Conservation (phyloP, 306 rosid genomes). For the Mucuna pruriens region DNA sequence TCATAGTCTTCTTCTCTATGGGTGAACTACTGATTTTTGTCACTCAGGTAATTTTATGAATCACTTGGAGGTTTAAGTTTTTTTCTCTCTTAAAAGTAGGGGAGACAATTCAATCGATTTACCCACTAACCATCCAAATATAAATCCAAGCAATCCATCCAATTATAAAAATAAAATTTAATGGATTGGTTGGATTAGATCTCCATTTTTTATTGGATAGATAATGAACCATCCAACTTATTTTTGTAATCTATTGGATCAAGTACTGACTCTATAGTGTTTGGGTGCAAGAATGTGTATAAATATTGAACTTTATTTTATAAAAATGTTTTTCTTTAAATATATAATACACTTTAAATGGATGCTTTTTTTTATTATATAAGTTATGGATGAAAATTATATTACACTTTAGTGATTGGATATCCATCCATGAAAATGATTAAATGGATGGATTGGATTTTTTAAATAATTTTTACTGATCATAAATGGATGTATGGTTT, state of each 20-base stretch:
- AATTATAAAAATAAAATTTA: background rate
- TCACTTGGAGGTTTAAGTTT: constrained; percentile 5
- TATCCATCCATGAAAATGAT: background rate
- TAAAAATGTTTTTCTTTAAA: background rate
- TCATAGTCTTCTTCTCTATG: constrained; percentile 64
- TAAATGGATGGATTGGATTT: background rate
- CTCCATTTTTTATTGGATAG: background rate
- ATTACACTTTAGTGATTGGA: too few relatives aligned
- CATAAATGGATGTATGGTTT: background rate
- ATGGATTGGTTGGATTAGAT: background rate
- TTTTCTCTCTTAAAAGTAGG: constrained; percentile 9
- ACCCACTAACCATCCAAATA: background rate
- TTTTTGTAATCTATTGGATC: background rate
- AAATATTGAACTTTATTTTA: background rate
- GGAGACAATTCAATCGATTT: background rate
- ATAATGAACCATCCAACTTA: background rate
- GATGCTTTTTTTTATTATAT: too few relatives aligned
- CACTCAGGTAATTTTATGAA: constrained; percentile 68
- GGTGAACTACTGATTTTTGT: constrained; percentile 91
- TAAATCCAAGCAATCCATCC: background rate
- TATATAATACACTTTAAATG: background rate
- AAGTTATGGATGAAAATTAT: too few relatives aligned
- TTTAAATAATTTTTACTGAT: too few relatives aligned
- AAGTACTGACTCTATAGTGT: background rate
- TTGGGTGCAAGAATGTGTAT: background rate